These are phyloP conservation scores for Coemansia sp. DNA, from an alignment of 192 early-diverging fungal species.

Conservation along the genomic window DNA sequence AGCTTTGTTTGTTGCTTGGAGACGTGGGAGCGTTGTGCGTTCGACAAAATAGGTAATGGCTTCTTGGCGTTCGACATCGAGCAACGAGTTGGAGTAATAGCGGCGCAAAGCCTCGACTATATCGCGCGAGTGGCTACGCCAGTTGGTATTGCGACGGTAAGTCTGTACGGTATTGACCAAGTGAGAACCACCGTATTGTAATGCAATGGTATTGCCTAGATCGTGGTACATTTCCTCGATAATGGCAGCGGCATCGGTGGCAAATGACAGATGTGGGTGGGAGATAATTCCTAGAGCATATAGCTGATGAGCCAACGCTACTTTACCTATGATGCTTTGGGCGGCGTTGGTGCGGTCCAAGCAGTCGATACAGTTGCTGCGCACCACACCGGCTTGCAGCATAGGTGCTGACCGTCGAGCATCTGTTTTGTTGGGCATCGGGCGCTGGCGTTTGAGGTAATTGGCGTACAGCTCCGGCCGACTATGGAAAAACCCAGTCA, in stretches of 20 bases:
- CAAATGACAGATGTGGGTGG: constrained; percentile 79
- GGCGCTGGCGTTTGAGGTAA: constrained; percentile 15
- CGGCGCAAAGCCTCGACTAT: constrained; percentile 92
- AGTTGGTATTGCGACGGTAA: constrained; percentile 90
- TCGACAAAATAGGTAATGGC: constrained; percentile 88
- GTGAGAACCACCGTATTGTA: constrained; percentile 96
- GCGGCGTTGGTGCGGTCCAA: constrained; percentile 97
- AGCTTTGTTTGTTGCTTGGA: constrained; percentile 8
- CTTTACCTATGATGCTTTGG: constrained; percentile 93
- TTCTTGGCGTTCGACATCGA: constrained; percentile 96
- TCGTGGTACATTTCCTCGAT: constrained; percentile 98
- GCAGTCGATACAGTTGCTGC: constrained; percentile 99
- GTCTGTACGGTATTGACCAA: constrained; percentile 98
- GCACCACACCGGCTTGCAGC: constrained; percentile 81
- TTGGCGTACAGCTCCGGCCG: constrained; percentile 66
- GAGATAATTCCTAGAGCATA: constrained; percentile 84
- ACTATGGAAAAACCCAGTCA: constrained; percentile 93
- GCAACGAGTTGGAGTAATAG: constrained; percentile 93
- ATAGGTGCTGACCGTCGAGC: constrained; percentile 1
- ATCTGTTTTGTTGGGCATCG: constrained; percentile 2
- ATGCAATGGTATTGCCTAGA: constrained; percentile 93
- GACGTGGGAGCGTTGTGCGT: constrained; percentile 30
- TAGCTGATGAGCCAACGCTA: constrained; percentile 88
- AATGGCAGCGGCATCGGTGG: constrained; percentile 89
- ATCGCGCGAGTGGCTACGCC: constrained; percentile 93